Conservation (phyloP, 768 basidiomycete species). For the Phanerochaete carnosa region DNA sequence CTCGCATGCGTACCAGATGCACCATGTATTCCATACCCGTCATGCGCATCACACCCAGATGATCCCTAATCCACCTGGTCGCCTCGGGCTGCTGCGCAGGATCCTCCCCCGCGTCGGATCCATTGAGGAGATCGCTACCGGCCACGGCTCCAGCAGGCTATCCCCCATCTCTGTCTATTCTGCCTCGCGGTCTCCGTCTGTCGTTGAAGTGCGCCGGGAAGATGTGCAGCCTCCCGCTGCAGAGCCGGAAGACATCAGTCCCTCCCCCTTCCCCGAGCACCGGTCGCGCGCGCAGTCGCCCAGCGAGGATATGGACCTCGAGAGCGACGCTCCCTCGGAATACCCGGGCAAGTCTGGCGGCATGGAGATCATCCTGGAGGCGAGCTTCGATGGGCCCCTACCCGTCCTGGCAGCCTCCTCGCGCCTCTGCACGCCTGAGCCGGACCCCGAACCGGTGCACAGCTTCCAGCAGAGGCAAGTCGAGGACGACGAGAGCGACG, state of each 20-base stretch:
- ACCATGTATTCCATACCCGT: neutral
- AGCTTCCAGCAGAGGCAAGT: neutral
- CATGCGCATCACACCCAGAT: neutral
- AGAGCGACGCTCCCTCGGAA: neutral
- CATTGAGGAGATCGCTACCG: neutral
- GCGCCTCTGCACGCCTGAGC: neutral
- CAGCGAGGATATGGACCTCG: conserved; percentile 1
- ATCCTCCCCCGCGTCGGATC: conserved; percentile 19
- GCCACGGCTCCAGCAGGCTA: neutral
- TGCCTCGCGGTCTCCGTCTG: conserved; percentile 3
- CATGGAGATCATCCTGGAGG: neutral
- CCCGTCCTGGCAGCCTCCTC: neutral
- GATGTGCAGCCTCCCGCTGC: neutral
- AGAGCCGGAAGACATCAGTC: neutral
- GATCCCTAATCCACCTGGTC: neutral
- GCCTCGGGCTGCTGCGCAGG: conserved; percentile 18
- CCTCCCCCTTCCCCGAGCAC: neutral
- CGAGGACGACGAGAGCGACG: neutral
- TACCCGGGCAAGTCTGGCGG: neutral
- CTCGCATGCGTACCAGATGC: neutral
- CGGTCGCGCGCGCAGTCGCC: neutral
- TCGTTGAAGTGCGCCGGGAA: conserved; percentile 4
- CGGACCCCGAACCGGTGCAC: neutral
- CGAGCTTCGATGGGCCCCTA: neutral
- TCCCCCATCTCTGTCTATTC: conserved; percentile 12